Evolutionary conservation across 345 rosid species (phyloP).

Genomic region (Salix arbutifolia): DNA sequence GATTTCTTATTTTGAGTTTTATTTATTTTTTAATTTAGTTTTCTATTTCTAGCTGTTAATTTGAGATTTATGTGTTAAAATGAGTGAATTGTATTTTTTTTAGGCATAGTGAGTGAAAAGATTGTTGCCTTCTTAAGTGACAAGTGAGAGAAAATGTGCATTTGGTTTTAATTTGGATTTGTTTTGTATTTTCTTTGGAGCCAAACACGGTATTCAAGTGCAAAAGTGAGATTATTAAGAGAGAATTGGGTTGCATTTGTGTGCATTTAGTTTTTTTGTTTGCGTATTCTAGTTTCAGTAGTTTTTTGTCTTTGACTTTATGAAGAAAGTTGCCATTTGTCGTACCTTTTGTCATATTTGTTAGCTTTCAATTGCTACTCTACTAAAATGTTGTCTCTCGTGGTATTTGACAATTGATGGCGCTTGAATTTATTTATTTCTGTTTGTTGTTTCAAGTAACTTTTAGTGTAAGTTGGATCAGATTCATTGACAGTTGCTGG

Average conservation of each 20-base stretch:
- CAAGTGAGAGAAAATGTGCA: not conserved
- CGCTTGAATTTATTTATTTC: not conserved
- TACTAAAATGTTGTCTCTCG: not conserved
- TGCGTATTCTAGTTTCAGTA: not conserved
- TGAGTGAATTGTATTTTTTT: not conserved
- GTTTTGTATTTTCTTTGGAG: not conserved
- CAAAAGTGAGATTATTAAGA: not conserved
- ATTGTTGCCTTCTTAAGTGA: not conserved
- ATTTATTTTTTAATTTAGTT: not conserved
- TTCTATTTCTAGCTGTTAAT: not conserved
- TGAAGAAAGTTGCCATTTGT: not conserved
- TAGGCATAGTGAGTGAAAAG: not conserved
- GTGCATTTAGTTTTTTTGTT: not conserved
- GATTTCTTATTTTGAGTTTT: slow-evolving; percentile 5
- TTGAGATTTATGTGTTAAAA: not conserved
- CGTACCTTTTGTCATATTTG: not conserved
- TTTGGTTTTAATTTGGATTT: not conserved
- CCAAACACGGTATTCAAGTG: not conserved
- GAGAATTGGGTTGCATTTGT: not conserved
- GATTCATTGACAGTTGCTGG: not conserved
- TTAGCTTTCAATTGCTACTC: not conserved
- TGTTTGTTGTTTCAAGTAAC: not conserved
- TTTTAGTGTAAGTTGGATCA: not conserved
- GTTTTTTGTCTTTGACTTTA: not conserved
- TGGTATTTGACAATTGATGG: not conserved